Conservation (phyloP, 805 yeast genomes). For the Yamadazyma nakazawae region DNA sequence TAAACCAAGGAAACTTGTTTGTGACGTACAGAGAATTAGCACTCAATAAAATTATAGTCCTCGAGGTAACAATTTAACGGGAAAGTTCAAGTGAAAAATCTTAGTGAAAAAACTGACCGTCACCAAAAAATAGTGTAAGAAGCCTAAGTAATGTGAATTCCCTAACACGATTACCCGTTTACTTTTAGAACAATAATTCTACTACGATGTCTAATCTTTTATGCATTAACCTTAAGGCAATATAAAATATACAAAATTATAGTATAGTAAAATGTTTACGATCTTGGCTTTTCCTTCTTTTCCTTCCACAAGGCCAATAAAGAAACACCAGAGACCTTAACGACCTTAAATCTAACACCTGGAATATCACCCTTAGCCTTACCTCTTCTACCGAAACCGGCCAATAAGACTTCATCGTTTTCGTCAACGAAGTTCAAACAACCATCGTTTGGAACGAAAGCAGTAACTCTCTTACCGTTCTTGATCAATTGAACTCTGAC, state of each 20-base stretch:
- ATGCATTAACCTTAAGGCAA: slow-evolving; percentile 15
- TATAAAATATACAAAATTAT: slow-evolving; percentile 14
- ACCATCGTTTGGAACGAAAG: slow-evolving; percentile 99
- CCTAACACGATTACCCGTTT: no score
- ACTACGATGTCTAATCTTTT: slow-evolving; percentile 7
- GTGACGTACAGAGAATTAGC: no score
- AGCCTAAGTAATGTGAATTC: no score
- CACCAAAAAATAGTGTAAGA: no score
- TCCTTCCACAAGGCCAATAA: slow-evolving; percentile 99
- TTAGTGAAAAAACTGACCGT: no score
- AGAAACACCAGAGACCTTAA: slow-evolving; percentile 99
- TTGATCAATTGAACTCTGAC: slow-evolving; percentile 99
- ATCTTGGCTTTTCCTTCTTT: slow-evolving; percentile 99
- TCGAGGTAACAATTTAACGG: no score
- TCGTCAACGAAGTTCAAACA: slow-evolving; percentile 99
- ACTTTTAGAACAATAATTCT: neutral
- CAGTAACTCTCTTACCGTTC: slow-evolving; percentile 99
- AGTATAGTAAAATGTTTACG: slow-evolving; percentile 46
- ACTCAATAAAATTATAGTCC: no score
- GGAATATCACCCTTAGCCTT: slow-evolving; percentile 99
- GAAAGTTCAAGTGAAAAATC: no score
- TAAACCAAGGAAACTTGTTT: no score
- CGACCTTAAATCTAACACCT: slow-evolving; percentile 99
- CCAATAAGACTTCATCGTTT: slow-evolving; percentile 98
- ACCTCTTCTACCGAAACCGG: slow-evolving; percentile 99